Evolutionary conservation across 495 filamentous ascomycete species (phyloP).

Genomic region (Antarctomyces pellizariae): DNA sequence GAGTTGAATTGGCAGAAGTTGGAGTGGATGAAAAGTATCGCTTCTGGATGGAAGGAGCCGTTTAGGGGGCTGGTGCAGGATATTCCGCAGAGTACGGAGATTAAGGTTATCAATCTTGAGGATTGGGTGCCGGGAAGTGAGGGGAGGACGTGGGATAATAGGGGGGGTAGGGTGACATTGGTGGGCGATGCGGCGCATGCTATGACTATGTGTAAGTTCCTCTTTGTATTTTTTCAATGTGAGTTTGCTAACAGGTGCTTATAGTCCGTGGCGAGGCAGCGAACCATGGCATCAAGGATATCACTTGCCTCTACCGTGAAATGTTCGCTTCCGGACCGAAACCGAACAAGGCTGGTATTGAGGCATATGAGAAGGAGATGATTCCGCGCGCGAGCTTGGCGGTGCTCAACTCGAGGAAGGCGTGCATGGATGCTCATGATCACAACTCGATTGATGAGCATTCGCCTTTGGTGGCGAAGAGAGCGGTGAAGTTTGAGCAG

Average conservation of each 20-base stretch:
- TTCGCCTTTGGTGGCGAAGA: slow-evolving; percentile 16
- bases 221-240: neutral
- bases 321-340: slow-evolving; percentile 7
- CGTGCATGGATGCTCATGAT: slow-evolving; percentile 39
- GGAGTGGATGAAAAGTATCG: slow-evolving; percentile 26
- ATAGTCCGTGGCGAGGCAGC: slow-evolving; percentile 30
- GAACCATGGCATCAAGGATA: slow-evolving; percentile 34
- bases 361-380: slow-evolving; percentile 26
- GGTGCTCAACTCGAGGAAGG: slow-evolving; percentile 30
- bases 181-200: slow-evolving; percentile 33
- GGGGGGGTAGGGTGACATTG: slow-evolving; percentile 20
- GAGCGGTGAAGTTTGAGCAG: slow-evolving; percentile 10
- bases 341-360: slow-evolving; percentile 15
- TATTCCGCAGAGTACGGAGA: slow-evolving; percentile 22
- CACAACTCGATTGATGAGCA: slow-evolving; percentile 16
- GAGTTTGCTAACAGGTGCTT: slow-evolving; percentile 1
- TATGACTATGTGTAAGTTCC: slow-evolving; percentile 34
- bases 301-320: slow-evolving; percentile 17
- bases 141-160: slow-evolving; percentile 18
- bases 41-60: slow-evolving; percentile 29
- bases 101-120: slow-evolving; percentile 25
- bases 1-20: slow-evolving; percentile 18
- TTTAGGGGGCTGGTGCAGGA: slow-evolving; percentile 23
- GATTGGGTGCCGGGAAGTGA: slow-evolving; percentile 25
- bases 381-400: slow-evolving; percentile 24